Percentiles rank a stretch among this genome's conserved stretches.
phyloP scores from a whole-genome alignment of 495 filamentous ascomycete species.

The Hypoxylon crocopeplum region DNA sequence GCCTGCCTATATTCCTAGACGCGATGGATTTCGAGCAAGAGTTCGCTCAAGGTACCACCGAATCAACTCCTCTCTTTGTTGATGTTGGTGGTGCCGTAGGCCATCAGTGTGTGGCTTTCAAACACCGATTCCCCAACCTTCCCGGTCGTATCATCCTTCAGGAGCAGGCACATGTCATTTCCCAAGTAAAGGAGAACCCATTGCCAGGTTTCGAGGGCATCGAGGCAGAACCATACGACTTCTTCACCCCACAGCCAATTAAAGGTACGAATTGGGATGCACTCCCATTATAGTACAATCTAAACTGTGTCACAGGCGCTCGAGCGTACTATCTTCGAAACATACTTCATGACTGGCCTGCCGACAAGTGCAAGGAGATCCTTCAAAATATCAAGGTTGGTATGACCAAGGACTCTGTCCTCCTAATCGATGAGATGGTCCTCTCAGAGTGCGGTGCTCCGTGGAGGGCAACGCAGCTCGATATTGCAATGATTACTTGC shows the following conservation, averaged over 20 bases:
- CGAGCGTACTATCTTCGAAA: conserved; percentile 55
- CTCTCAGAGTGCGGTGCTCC: conserved; percentile 47
- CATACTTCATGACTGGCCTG: conserved; percentile 55
- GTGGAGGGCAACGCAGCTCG: conserved; percentile 48
- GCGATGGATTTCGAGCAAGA: conserved; percentile 23
- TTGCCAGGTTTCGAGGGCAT: conserved; percentile 32
- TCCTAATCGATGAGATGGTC: conserved; percentile 57
- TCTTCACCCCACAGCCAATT: conserved; percentile 61
- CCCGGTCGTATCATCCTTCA: conserved; percentile 55
- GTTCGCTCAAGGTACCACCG: conserved; percentile 9
- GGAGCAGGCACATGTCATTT: conserved; percentile 52
- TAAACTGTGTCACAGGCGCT: conserved; percentile 40
- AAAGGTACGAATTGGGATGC: conserved; percentile 29
- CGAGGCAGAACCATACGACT: conserved; percentile 50
- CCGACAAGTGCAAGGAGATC: conserved; percentile 48
- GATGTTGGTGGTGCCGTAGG: conserved; percentile 51
- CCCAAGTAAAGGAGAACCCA: conserved; percentile 29
- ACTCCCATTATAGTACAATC: background rate
- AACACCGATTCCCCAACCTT: conserved; percentile 47
- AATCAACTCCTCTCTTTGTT: conserved; percentile 41
- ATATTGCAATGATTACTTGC: conserved; percentile 53
- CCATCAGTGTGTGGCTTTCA: conserved; percentile 42
- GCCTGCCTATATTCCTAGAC: conserved; percentile 23
- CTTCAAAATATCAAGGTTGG: conserved; percentile 44
- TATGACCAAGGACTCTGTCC: conserved; percentile 46